A percentile compares a stretch with the other conserved stretches of the same genome.
These are phyloP conservation scores for Pichia insulana DNA, from an alignment of 805 yeast species.

Conservation along the genomic window DNA sequence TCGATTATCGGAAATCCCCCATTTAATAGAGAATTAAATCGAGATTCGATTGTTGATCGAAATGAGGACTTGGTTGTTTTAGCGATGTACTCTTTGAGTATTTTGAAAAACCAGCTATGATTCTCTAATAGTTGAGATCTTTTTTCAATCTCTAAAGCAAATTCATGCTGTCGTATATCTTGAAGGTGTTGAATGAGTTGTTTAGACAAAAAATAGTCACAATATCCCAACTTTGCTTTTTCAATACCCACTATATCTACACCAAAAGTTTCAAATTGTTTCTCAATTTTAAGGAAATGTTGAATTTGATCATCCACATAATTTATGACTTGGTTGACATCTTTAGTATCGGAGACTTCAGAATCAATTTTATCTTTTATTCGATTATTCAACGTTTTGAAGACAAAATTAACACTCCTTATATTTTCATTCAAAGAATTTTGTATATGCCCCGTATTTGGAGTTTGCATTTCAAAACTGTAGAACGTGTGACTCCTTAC, in stretches of 20 bases:
- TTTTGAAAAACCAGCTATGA: constrained; percentile 3
- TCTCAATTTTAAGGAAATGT: background rate
- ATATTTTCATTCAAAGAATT: constrained; percentile 3
- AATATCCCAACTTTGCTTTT: constrained; percentile 3
- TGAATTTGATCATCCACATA: background rate
- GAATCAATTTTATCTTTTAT: background rate
- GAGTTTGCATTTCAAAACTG: constrained; percentile 1
- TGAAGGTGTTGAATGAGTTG: constrained; percentile 1
- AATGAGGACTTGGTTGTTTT: constrained; percentile 1
- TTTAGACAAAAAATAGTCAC: constrained; percentile 1
- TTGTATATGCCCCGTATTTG: constrained; percentile 3
- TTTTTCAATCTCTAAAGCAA: background rate
- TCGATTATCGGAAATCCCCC: constrained; percentile 6
- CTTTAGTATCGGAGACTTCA: background rate
- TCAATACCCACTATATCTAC: constrained; percentile 4
- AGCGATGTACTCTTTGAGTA: constrained; percentile 4
- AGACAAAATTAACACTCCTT: constrained; percentile 1
- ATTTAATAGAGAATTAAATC: constrained; percentile 7
- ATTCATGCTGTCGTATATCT: background rate
- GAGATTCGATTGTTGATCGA: constrained; percentile 5
- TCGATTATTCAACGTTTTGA: constrained; percentile 3
- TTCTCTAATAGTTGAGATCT: background rate
- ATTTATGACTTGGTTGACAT: background rate
- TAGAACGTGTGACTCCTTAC: background rate
- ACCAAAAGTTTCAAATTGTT: background rate